A percentile compares a stretch with the other conserved stretches of the same genome.
Conservation (phyloP, 2,329 filamentous ascomycete genomes). For the Epicoccum nigrum region DNA sequence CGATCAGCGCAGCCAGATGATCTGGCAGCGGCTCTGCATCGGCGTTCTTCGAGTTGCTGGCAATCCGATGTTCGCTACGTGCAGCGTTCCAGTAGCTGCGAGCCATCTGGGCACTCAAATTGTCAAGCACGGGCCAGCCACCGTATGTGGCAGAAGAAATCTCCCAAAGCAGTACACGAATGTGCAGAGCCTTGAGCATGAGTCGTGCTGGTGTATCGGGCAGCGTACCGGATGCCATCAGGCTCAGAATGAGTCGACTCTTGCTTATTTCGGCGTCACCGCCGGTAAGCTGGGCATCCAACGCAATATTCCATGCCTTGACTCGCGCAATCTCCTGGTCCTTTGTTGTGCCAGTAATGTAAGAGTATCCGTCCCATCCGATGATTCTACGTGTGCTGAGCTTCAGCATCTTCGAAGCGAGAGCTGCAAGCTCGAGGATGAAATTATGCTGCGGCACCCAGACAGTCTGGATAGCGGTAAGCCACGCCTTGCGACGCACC, state of each 20-base stretch:
- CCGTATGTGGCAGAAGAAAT: slow-evolving; percentile 69
- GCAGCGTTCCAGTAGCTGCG: slow-evolving; percentile 82
- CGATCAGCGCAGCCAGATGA: slow-evolving; percentile 76
- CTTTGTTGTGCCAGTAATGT: slow-evolving; percentile 77
- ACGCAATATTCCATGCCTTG: slow-evolving; percentile 90
- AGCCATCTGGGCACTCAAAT: slow-evolving; percentile 75
- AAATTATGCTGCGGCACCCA: slow-evolving; percentile 90
- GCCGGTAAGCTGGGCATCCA: slow-evolving; percentile 90
- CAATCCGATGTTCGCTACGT: slow-evolving; percentile 63
- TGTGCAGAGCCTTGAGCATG: slow-evolving; percentile 91
- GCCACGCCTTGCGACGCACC: slow-evolving; percentile 86
- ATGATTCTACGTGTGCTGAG: slow-evolving; percentile 79
- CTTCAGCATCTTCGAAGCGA: slow-evolving; percentile 80
- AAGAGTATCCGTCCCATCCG: slow-evolving; percentile 77
- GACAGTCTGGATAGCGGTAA: slow-evolving; percentile 89
- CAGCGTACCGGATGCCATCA: slow-evolving; percentile 86
- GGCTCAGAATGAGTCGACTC: slow-evolving; percentile 80
- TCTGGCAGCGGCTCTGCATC: slow-evolving; percentile 73
- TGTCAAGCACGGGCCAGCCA: slow-evolving; percentile 68
- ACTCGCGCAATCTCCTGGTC: slow-evolving; percentile 86
- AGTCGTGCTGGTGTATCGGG: slow-evolving; percentile 81
- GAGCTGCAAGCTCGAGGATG: slow-evolving; percentile 80
- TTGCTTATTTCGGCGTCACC: slow-evolving; percentile 90
- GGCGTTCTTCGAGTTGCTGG: slow-evolving; percentile 52
- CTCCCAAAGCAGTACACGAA: slow-evolving; percentile 87